Percentiles rank a stretch among this genome's conserved stretches.
Evolutionary conservation across 176 grass and related monocot species (phyloP).

Genomic region (Cenchrus fungigraminus): DNA sequence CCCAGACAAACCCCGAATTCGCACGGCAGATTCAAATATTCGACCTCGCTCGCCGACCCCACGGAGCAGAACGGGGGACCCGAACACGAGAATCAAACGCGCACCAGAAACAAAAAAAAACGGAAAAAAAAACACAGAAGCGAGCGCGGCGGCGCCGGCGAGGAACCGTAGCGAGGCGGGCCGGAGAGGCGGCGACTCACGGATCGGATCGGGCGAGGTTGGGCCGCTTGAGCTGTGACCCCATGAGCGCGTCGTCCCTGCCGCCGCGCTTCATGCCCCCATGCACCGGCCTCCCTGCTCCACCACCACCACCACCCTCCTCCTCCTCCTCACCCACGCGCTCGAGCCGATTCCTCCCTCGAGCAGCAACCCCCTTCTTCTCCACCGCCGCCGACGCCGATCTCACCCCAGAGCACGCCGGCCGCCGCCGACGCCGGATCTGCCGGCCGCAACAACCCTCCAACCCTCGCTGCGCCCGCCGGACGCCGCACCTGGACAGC

Average conservation of each 20-base stretch:
- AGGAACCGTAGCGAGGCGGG: constrained; percentile 1
- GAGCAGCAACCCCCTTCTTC: background rate
- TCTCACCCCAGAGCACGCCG: constrained; percentile 6
- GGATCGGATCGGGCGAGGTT: constrained; percentile 85
- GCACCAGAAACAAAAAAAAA: background rate
- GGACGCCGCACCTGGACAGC: background rate
- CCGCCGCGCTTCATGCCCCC: constrained; percentile 61
- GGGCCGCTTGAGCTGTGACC: constrained; percentile 81
- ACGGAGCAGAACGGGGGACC: constrained; percentile 8
- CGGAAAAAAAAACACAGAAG: background rate
- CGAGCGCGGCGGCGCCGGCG: background rate
- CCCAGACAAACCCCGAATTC: background rate
- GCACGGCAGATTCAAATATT: background rate
- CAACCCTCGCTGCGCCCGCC: background rate
- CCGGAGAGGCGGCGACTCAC: constrained; percentile 58
- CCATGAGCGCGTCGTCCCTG: constrained; percentile 74
- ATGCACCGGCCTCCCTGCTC: constrained; percentile 32
- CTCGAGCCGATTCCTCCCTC: background rate
- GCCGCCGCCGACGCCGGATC: constrained; percentile 38
- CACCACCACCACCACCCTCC: background rate
- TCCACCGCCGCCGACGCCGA: constrained; percentile 33
- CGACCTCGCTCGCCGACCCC: background rate
- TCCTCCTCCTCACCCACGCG: background rate
- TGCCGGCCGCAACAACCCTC: background rate
- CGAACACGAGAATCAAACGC: background rate